These are phyloP conservation scores for Arabidopsis suecica DNA, from an alignment of 345 rosid genomes.

Conservation along the genomic window DNA sequence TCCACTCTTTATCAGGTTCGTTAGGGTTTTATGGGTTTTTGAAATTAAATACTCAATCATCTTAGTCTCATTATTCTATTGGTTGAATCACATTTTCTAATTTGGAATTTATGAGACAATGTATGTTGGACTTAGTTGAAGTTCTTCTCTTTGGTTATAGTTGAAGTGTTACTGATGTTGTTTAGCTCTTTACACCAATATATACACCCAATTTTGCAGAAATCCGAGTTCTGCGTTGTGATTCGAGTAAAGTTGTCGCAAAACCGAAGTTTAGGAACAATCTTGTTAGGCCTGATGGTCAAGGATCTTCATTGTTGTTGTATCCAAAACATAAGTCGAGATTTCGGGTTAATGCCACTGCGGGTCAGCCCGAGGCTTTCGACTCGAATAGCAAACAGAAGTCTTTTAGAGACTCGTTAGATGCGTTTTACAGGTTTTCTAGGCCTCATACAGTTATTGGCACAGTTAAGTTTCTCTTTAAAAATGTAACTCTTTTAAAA, in stretches of 20 bases:
- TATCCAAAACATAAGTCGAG: conserved; percentile 38
- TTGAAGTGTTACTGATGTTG: background rate
- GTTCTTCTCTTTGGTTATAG: background rate
- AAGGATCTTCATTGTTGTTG: conserved; percentile 27
- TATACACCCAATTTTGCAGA: conserved; percentile 28
- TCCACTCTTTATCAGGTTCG: conserved; percentile 43
- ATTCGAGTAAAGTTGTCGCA: conserved; percentile 42
- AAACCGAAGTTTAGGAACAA: conserved; percentile 44
- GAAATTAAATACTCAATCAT: too few relatives aligned
- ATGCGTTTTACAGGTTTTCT: conserved; percentile 91
- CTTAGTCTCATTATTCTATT: too few relatives aligned
- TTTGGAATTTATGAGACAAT: too few relatives aligned
- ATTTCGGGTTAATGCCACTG: conserved; percentile 58
- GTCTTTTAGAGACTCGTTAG: conserved; percentile 53
- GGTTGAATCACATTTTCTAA: too few relatives aligned
- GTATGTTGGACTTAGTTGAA: background rate
- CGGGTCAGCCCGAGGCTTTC: conserved; percentile 63
- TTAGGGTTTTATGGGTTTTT: conserved; percentile 7
- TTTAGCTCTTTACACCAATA: background rate
- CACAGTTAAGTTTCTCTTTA: conserved; percentile 73
- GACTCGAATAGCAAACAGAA: conserved; percentile 45
- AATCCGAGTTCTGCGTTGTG: conserved; percentile 46
- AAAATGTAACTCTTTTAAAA: background rate
- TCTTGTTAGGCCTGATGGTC: conserved; percentile 42
- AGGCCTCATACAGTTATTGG: conserved; percentile 95